These are phyloP conservation scores for Neolentinus lepideus DNA, from an alignment of 1,284 basidiomycete genomes.

Conservation along the genomic window DNA sequence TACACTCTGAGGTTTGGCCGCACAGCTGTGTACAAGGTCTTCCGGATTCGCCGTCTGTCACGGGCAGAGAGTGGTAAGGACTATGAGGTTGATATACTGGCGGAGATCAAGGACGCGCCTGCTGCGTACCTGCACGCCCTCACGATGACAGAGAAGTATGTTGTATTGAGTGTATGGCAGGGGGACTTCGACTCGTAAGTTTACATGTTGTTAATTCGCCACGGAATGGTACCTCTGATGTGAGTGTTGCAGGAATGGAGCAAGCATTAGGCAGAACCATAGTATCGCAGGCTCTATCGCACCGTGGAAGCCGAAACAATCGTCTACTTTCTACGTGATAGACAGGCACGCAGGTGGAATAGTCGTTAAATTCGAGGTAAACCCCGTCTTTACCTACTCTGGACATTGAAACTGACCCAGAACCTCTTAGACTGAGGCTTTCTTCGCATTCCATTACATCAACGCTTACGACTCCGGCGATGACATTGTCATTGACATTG, in stretches of 20 bases:
- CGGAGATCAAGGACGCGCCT: constrained; percentile 28
- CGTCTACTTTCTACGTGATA: constrained; percentile 27
- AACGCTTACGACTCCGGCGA: constrained; percentile 26
- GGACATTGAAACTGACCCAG: not conserved
- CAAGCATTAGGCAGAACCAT: constrained; percentile 9
- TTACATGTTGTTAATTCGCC: too few relatives aligned
- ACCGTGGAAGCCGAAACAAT: constrained; percentile 20
- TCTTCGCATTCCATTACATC: constrained; percentile 29
- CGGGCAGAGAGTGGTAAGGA: constrained; percentile 13
- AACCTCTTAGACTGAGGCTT: constrained; percentile 21
- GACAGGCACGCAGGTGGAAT: constrained; percentile 27
- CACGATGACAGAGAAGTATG: constrained; percentile 26
- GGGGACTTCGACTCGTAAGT: constrained; percentile 18
- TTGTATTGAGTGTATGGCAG: constrained; percentile 26
- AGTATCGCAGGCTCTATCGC: constrained; percentile 24
- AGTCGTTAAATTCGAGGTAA: constrained; percentile 24
- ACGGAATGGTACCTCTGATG: too few relatives aligned
- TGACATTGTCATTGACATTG: constrained; percentile 28
- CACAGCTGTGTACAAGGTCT: constrained; percentile 22
- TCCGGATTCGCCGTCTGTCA: constrained; percentile 20
- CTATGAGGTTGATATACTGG: constrained; percentile 21
- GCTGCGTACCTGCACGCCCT: constrained; percentile 29
- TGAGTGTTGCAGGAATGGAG: constrained; percentile 16
- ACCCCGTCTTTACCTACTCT: not conserved
- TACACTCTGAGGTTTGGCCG: constrained; percentile 23